phyloP scores from a whole-genome alignment of 352 stramenopile species.

The Globisporangium yorkense region DNA sequence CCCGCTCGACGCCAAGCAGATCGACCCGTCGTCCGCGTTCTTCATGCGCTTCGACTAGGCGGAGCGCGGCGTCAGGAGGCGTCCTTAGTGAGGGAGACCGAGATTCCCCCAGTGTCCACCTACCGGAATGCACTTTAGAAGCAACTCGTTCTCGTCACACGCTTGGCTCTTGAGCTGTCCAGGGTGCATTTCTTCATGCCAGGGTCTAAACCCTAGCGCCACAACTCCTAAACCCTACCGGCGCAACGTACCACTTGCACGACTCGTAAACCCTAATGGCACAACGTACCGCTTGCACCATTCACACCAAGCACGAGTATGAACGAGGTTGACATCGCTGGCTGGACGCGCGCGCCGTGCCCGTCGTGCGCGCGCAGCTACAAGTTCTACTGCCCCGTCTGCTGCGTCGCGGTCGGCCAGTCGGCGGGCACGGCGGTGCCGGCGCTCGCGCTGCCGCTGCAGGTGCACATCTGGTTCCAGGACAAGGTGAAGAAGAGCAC shows the following conservation, averaged over 20 bases:
- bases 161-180: too few species aligned
- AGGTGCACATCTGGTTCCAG: slow-evolving; percentile 83
- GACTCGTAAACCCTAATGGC: background rate
- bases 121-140: too few species aligned
- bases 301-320: background rate
- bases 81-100: background rate
- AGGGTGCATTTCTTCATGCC: too few species aligned
- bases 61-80: background rate
- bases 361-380: slow-evolving; percentile 69
- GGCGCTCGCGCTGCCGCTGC: slow-evolving; percentile 52
- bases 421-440: slow-evolving; percentile 46
- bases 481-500: slow-evolving; percentile 89
- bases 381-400: slow-evolving; percentile 85
- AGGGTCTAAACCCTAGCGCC: too few species aligned
- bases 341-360: slow-evolving; percentile 56
- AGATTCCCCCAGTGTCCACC: background rate
- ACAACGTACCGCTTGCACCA: background rate
- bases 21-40: slow-evolving; percentile 74
- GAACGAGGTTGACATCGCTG: background rate
- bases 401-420: slow-evolving; percentile 54
- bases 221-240: too few species aligned
- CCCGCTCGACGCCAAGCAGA: slow-evolving; percentile 76
- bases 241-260: too few species aligned
- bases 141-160: background rate
- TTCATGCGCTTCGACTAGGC: slow-evolving; percentile 79